Conservation (phyloP, 2,329 filamentous ascomycete genomes). For the Penicillium sp. region DNA sequence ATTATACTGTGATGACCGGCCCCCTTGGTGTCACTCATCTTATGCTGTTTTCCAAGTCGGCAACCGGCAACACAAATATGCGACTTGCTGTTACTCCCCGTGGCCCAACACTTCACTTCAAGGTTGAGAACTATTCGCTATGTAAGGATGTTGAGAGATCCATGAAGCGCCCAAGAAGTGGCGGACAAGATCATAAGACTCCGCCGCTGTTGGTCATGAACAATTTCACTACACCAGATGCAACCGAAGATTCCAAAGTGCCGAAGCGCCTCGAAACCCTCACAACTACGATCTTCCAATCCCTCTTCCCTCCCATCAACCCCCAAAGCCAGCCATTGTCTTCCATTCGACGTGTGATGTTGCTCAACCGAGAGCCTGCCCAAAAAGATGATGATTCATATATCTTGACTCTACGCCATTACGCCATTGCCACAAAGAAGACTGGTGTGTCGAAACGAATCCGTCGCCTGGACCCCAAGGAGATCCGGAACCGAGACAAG, state of each 20-base stretch:
- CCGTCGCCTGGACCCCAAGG: conserved; percentile 78
- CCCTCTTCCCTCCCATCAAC: conserved; percentile 92
- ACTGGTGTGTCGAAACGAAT: conserved; percentile 82
- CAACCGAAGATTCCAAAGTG: conserved; percentile 61
- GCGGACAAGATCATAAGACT: conserved; percentile 80
- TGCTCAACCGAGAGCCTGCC: conserved; percentile 74
- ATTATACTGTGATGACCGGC: conserved; percentile 94
- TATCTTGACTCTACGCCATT: conserved; percentile 85
- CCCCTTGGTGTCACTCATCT: conserved; percentile 91
- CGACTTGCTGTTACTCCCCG: conserved; percentile 82
- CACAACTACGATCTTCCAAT: conserved; percentile 91
- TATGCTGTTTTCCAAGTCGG: conserved; percentile 86
- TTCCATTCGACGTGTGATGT: conserved; percentile 86
- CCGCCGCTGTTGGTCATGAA: conserved; percentile 97
- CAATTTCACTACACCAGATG: conserved; percentile 73
- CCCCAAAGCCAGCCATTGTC: conserved; percentile 85
- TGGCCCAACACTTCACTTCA: conserved; percentile 89
- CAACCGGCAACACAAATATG: conserved; percentile 87
- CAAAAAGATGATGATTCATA: conserved; percentile 63
- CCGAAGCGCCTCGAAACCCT: conserved; percentile 92
- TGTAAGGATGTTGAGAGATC: conserved; percentile 85
- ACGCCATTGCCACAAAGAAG: conserved; percentile 87
- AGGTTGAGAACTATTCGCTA: conserved; percentile 90
- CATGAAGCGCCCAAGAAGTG: conserved; percentile 76
- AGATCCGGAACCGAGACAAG: conserved; percentile 67